Evolutionary conservation across 1,284 basidiomycete genomes (phyloP).

Genomic region (Anthracocystis walkeri): DNA sequence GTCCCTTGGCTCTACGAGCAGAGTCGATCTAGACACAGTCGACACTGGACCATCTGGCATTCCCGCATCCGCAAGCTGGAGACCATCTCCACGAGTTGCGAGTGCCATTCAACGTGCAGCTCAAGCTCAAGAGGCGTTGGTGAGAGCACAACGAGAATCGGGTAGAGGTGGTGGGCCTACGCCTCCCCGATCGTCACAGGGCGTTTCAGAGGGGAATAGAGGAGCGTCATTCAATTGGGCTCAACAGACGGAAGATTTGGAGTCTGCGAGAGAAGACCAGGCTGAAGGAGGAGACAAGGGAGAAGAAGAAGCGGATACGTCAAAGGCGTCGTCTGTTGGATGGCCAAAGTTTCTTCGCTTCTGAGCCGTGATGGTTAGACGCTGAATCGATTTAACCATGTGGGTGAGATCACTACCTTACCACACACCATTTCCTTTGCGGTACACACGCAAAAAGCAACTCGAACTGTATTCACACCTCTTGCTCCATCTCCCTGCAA

Average conservation of each 20-base stretch:
- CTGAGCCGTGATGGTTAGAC: constrained; percentile 9
- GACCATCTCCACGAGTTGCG: constrained; percentile 39
- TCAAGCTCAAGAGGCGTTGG: constrained; percentile 28
- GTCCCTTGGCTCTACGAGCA: constrained; percentile 18
- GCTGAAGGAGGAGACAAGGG: constrained; percentile 9
- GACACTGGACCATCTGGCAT: constrained; percentile 3
- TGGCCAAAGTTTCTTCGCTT: constrained; percentile 48
- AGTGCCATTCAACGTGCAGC: constrained; percentile 38
- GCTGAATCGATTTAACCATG: background rate
- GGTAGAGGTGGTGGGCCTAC: constrained; percentile 15
- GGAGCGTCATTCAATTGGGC: constrained; percentile 35
- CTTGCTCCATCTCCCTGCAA: background rate
- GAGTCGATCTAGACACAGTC: background rate
- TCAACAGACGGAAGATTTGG: constrained; percentile 5
- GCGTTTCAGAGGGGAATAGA: constrained; percentile 7
- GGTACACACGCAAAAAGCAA: no score
- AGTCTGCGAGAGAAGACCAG: constrained; percentile 11
- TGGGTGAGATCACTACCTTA: background rate
- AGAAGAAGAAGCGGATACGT: constrained; percentile 7
- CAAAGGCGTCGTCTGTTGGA: constrained; percentile 25
- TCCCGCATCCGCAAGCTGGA: constrained; percentile 43
- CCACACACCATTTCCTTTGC: background rate
- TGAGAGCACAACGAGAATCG: constrained; percentile 5
- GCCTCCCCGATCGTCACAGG: constrained; percentile 18
- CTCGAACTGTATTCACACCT: no score